Evolutionary conservation across 2,329 filamentous ascomycete genomes (phyloP).

Genomic region (Exophiala sp.): DNA sequence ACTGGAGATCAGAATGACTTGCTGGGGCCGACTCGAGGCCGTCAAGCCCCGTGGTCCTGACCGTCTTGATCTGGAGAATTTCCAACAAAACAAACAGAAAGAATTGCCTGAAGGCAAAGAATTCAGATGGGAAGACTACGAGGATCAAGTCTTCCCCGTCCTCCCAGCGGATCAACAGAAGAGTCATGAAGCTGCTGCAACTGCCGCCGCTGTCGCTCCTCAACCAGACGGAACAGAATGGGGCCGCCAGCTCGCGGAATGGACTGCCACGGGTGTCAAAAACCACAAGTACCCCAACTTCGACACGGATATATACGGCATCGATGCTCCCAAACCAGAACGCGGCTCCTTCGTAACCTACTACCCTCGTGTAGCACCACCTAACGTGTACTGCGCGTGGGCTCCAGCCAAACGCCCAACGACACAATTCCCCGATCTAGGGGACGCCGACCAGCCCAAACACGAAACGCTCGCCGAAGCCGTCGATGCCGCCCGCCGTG

Average conservation of each 20-base stretch:
- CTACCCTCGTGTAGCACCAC: slow-evolving; percentile 15
- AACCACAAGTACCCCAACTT: neutral
- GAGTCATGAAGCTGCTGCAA: slow-evolving; percentile 3
- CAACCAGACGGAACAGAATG: slow-evolving; percentile 16
- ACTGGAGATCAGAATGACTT: slow-evolving; percentile 24
- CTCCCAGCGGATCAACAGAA: slow-evolving; percentile 14
- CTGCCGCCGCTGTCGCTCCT: neutral
- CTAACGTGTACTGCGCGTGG: slow-evolving; percentile 23
- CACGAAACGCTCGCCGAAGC: slow-evolving; percentile 5
- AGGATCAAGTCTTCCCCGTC: slow-evolving; percentile 8
- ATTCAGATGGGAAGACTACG: slow-evolving; percentile 7
- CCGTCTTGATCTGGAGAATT: slow-evolving; percentile 4
- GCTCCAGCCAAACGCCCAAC: neutral
- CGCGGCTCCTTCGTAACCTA: slow-evolving; percentile 21
- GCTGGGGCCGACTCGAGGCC: slow-evolving; percentile 24
- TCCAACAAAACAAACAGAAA: neutral
- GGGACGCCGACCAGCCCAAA: neutral
- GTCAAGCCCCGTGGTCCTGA: slow-evolving; percentile 12
- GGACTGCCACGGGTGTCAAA: neutral
- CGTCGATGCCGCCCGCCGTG: slow-evolving; percentile 3
- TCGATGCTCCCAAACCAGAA: neutral
- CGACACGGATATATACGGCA: neutral
- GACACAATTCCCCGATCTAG: neutral
- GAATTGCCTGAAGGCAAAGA: neutral
- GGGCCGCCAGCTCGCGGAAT: slow-evolving; percentile 2